A percentile compares a stretch with the other conserved stretches of the same genome.
phyloP scores from a whole-genome alignment of 2,329 filamentous ascomycete genomes.

The Neonectria neomacrospora region DNA sequence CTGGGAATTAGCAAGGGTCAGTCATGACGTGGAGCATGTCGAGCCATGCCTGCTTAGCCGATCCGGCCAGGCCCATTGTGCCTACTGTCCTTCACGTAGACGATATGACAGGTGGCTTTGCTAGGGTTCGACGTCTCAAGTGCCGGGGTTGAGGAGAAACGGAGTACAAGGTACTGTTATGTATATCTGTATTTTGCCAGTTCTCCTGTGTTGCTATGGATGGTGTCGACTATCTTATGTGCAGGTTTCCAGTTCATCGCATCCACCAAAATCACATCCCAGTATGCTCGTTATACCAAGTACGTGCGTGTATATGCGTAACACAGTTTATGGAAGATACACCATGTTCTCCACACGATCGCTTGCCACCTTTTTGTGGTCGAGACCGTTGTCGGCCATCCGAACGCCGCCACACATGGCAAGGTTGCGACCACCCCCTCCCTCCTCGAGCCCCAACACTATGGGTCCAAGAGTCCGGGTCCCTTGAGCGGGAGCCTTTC shows the following conservation, averaged over 20 bases:
- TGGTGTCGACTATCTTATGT: constrained; percentile 13
- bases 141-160: constrained; percentile 7
- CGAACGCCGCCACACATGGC: constrained; percentile 15
- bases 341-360: not conserved
- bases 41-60: constrained; percentile 18
- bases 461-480: constrained; percentile 14
- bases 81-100: constrained; percentile 3
- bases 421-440: constrained; percentile 18
- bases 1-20: constrained; percentile 28
- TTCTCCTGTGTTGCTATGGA: not conserved
- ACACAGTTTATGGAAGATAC: constrained; percentile 14
- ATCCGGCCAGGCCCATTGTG: constrained; percentile 10
- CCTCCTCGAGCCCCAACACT: constrained; percentile 13
- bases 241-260: constrained; percentile 10
- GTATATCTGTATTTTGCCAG: not conserved
- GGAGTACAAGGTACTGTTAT: not conserved
- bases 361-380: constrained; percentile 12
- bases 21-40: constrained; percentile 20
- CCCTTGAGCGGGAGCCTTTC: constrained; percentile 12
- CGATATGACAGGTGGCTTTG: constrained; percentile 9
- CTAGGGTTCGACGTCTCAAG: constrained; percentile 10
- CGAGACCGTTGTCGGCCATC: constrained; percentile 12
- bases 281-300: constrained; percentile 1
- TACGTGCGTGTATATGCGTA: constrained; percentile 3
- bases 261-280: constrained; percentile 7